Conservation (phyloP, 257 asterid genomes). For the Lycium ferocissimum region DNA sequence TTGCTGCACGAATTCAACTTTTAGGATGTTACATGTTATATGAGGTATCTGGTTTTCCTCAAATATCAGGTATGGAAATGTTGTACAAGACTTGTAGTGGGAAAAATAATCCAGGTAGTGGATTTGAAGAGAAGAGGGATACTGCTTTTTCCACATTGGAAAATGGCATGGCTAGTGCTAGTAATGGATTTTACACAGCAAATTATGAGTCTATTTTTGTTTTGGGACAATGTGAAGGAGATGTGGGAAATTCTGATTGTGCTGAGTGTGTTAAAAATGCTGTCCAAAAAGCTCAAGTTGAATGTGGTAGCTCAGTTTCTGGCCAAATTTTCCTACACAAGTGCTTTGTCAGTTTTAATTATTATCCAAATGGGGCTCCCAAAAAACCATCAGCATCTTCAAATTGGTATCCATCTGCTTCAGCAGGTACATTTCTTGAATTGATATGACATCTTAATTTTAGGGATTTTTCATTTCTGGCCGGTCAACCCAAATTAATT, state of each 20-base stretch:
- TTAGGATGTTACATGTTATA: conserved; percentile 89
- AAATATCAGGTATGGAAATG: conserved; percentile 93
- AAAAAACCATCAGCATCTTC: conserved; percentile 68
- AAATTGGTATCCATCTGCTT: conserved; percentile 51
- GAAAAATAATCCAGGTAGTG: conserved; percentile 72
- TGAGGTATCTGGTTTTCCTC: conserved; percentile 83
- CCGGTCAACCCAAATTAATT: too few species aligned
- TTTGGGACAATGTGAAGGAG: conserved; percentile 96
- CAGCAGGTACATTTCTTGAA: conserved; percentile 60
- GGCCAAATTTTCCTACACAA: conserved; percentile 86
- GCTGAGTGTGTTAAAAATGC: conserved; percentile 86
- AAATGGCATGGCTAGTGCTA: conserved; percentile 61
- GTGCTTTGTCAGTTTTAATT: conserved; percentile 76
- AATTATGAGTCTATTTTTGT: conserved; percentile 68
- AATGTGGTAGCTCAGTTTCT: conserved; percentile 90
- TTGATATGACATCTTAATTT: background rate
- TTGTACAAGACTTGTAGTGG: conserved; percentile 85
- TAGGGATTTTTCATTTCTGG: too few species aligned
- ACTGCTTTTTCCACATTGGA: conserved; percentile 71
- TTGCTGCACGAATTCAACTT: conserved; percentile 92
- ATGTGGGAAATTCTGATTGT: conserved; percentile 84
- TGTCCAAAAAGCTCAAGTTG: conserved; percentile 92
- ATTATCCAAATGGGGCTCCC: conserved; percentile 74
- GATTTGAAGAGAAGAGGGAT: conserved; percentile 85
- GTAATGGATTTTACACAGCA: conserved; percentile 68